These are phyloP conservation scores for Heteromeles arbutifolia DNA, from an alignment of 306 rosid species.

Conservation along the genomic window DNA sequence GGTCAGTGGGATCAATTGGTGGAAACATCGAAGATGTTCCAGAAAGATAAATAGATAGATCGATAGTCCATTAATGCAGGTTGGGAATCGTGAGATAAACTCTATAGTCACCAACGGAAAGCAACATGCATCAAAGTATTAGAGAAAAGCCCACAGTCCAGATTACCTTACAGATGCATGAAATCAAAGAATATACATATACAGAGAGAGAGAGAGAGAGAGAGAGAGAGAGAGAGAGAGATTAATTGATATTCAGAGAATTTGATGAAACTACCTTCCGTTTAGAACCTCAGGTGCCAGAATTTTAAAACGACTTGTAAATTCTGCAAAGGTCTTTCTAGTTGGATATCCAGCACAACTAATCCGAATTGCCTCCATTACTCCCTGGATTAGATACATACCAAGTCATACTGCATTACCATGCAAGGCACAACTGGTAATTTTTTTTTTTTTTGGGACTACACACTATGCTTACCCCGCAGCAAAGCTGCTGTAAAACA, in stretches of 20 bases:
- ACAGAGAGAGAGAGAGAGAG: too few species aligned
- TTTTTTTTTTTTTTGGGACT: background rate
- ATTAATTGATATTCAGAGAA: background rate
- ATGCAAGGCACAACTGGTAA: background rate
- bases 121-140: background rate
- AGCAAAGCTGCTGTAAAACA: constrained; percentile 82
- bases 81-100: background rate
- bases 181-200: background rate
- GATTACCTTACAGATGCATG: background rate
- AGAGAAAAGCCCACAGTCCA: background rate
- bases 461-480: constrained; percentile 63
- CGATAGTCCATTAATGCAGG: background rate
- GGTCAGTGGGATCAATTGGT: background rate
- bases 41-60: background rate
- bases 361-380: constrained; percentile 98
- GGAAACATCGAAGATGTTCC: background rate
- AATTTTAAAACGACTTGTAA: constrained; percentile 61
- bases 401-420: constrained; percentile 10
- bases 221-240: constrained; percentile 8
- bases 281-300: constrained; percentile 54
- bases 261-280: constrained; percentile 46
- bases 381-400: constrained; percentile 53
- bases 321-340: constrained; percentile 74
- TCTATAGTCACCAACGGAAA: background rate
- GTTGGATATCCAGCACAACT: constrained; percentile 98